Evolutionary conservation across 805 yeast genomes (phyloP).

Genomic region (Ogataea nakhonphanomensis): DNA sequence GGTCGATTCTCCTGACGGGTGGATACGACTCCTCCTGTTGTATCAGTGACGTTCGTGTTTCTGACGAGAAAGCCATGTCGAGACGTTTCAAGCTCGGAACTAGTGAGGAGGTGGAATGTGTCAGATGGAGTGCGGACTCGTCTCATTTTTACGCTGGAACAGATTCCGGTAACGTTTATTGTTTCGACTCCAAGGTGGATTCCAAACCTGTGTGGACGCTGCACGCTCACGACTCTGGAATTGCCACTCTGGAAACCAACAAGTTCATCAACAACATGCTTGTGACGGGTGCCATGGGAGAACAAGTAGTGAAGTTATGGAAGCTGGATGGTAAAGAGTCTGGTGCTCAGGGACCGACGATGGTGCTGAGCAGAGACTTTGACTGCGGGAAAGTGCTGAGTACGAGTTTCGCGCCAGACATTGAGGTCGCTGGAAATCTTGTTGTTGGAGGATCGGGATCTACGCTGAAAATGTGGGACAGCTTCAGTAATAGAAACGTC

Average conservation of each 20-base stretch:
- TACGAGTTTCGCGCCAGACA: conserved; percentile 79
- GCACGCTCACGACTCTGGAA: conserved; percentile 95
- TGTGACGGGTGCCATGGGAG: conserved; percentile 89
- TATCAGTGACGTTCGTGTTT: conserved; percentile 79
- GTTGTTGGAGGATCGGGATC: conserved; percentile 85
- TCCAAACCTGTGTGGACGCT: conserved; percentile 84
- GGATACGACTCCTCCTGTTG: conserved; percentile 88
- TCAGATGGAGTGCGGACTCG: conserved; percentile 60
- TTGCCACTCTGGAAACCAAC: conserved; percentile 76
- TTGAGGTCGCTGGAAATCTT: conserved; percentile 74
- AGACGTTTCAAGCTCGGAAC: conserved; percentile 61
- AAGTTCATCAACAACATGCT: conserved; percentile 64
- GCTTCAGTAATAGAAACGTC: conserved; percentile 76
- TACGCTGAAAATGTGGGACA: conserved; percentile 89
- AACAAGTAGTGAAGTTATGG: conserved; percentile 85
- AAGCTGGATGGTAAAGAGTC: conserved; percentile 41
- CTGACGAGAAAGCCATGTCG: conserved; percentile 55
- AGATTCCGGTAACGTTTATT: conserved; percentile 84
- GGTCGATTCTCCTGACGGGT: conserved; percentile 75
- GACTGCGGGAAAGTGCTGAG: conserved; percentile 92
- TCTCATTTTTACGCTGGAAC: conserved; percentile 77
- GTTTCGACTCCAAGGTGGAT: conserved; percentile 75
- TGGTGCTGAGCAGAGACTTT: conserved; percentile 87
- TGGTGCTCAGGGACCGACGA: conserved; percentile 53
- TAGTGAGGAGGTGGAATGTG: conserved; percentile 73